Evolutionary conservation across 2,329 filamentous ascomycete genomes (phyloP).

Genomic region (Fusarium xyrophilum): DNA sequence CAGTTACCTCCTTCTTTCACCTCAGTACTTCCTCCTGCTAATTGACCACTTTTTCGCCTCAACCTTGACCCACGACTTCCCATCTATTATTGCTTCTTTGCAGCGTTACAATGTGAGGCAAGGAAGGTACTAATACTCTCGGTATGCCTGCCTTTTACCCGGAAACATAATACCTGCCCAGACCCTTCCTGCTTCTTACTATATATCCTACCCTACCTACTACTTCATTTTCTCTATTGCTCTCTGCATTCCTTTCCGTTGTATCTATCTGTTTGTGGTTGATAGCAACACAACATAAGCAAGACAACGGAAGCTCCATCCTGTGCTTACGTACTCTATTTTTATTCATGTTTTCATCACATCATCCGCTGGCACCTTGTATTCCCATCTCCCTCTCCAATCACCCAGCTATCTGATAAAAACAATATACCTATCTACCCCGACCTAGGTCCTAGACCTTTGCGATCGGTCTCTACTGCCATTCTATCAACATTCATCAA

Average conservation of each 20-base stretch:
- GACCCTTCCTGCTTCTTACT: not conserved
- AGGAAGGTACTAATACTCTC: not conserved
- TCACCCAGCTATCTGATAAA: not conserved
- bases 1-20: not conserved
- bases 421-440: not conserved
- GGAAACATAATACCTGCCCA: constrained; percentile 21
- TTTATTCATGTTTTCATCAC: not conserved
- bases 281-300: not conserved
- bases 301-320: not conserved
- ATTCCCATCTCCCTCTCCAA: not conserved
- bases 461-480: not conserved
- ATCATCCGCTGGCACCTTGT: not conserved
- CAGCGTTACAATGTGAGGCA: not conserved
- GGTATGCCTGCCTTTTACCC: not conserved
- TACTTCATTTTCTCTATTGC: not conserved
- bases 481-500: not conserved
- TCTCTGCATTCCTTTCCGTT: not conserved
- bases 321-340: not conserved
- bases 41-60: constrained; percentile 12
- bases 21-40: not conserved
- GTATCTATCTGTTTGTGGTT: not conserved
- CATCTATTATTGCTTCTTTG: constrained; percentile 21
- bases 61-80: constrained; percentile 9
- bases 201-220: not conserved
- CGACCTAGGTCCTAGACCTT: not conserved